These are phyloP conservation scores for Cytospora leucostoma DNA, from an alignment of 2,329 filamentous ascomycete species.

Conservation along the genomic window DNA sequence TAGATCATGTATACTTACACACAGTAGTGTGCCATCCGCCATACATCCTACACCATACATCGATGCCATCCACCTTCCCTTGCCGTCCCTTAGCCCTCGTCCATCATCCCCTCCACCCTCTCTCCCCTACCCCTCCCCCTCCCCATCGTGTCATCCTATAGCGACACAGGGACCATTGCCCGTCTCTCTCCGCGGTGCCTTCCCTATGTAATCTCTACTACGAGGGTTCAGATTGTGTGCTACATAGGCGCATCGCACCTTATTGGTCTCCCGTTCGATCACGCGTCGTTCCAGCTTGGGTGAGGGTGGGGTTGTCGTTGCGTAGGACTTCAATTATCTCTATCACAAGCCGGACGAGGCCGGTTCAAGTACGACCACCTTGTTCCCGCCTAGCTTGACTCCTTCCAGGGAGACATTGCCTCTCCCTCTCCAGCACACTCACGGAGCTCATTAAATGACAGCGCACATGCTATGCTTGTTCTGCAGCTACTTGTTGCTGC, in stretches of 20 bases:
- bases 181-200: constrained; percentile 14
- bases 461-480: constrained; percentile 11
- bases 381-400: constrained; percentile 15
- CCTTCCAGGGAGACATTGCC: background rate
- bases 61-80: background rate
- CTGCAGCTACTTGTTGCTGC: background rate
- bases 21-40: background rate
- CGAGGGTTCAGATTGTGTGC: constrained; percentile 13
- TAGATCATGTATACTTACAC: background rate
- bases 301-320: constrained; percentile 19
- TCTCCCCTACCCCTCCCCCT: background rate
- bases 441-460: constrained; percentile 8
- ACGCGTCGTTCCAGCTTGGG: constrained; percentile 12
- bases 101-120: no score
- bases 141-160: constrained; percentile 10
- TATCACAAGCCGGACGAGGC: constrained; percentile 17
- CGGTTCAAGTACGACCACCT: constrained; percentile 5
- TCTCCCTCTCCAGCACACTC: background rate
- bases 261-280: constrained; percentile 14
- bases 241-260: background rate
- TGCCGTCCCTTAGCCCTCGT: no score
- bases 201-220: background rate
- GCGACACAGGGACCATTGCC: constrained; percentile 5
- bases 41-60: background rate
- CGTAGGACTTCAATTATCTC: constrained; percentile 4